These are phyloP conservation scores for Coniochaeta sp. DNA, from an alignment of 2,329 filamentous ascomycete species.

Conservation along the genomic window DNA sequence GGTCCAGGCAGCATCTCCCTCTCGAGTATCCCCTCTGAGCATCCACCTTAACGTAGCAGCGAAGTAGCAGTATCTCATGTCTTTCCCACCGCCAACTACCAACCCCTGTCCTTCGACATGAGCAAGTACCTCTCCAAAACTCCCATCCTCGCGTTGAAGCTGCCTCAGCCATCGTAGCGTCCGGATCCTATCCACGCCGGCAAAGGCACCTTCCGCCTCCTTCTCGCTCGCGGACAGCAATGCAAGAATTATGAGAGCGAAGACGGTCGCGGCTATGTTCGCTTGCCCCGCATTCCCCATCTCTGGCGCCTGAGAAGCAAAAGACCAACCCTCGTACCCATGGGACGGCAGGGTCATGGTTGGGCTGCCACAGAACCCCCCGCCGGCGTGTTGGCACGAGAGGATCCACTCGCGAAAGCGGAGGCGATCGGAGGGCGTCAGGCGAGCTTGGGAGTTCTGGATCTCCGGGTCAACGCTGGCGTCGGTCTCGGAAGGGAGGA, in stretches of 20 bases:
- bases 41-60: constrained; percentile 78
- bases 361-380: constrained; percentile 84
- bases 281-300: constrained; percentile 40
- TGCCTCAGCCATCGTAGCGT: constrained; percentile 67
- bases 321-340: constrained; percentile 18
- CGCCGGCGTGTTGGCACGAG: constrained; percentile 72
- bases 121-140: constrained; percentile 77
- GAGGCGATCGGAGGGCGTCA: constrained; percentile 34
- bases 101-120: constrained; percentile 29
- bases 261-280: constrained; percentile 82
- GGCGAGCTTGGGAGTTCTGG: constrained; percentile 21
- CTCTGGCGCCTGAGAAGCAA: constrained; percentile 32
- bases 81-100: constrained; percentile 66
- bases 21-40: constrained; percentile 52
- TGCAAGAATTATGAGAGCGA: constrained; percentile 70
- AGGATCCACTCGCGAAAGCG: constrained; percentile 70
- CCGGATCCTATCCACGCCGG: constrained; percentile 56
- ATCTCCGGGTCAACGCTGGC: constrained; percentile 12
- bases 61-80: constrained; percentile 84
- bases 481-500: constrained; percentile 51
- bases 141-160: constrained; percentile 77
- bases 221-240: constrained; percentile 31
- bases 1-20: constrained; percentile 44
- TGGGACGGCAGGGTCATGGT: constrained; percentile 45
- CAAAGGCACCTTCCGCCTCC: constrained; percentile 36